phyloP scores from a whole-genome alignment of 805 yeast genomes.

The Teunomyces atbi region DNA sequence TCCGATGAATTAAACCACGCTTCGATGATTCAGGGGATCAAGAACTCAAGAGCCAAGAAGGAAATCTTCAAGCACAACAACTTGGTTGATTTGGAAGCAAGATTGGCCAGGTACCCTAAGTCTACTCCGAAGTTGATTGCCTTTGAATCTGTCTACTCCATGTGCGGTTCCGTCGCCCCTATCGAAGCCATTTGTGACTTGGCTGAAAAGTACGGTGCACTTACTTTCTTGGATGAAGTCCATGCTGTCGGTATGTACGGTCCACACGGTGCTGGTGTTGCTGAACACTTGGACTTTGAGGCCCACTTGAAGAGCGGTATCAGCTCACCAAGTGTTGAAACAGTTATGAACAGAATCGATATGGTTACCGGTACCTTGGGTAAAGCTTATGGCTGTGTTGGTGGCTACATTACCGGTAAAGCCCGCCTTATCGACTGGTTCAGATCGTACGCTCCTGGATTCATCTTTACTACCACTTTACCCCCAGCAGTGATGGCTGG shows the following conservation, averaged over 20 bases:
- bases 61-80: conserved; percentile 92
- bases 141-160: conserved; percentile 94
- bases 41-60: conserved; percentile 83
- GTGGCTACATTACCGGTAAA: conserved; percentile 95
- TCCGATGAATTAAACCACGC: conserved; percentile 96
- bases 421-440: conserved; percentile 87
- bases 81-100: conserved; percentile 74
- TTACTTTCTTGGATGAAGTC: conserved; percentile 96
- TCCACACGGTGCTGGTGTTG: conserved; percentile 99
- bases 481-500: conserved; percentile 99
- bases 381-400: conserved; percentile 95
- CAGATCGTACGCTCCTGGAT: conserved; percentile 95
- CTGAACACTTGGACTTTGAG: conserved; percentile 91
- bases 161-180: conserved; percentile 98
- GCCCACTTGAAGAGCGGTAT: conserved; percentile 71
- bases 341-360: conserved; percentile 87
- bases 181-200: conserved; percentile 89
- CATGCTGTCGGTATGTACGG: conserved; percentile 99
- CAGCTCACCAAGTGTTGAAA: conserved; percentile 44
- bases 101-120: conserved; percentile 76
- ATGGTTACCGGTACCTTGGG: conserved; percentile 98
- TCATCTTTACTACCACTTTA: conserved; percentile 91
- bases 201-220: conserved; percentile 96
- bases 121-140: conserved; percentile 94
- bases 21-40: conserved; percentile 94